Percentiles rank a stretch among this genome's conserved stretches.
Evolutionary conservation across 345 rosid species (phyloP).

Genomic region (Citrus australasica): DNA sequence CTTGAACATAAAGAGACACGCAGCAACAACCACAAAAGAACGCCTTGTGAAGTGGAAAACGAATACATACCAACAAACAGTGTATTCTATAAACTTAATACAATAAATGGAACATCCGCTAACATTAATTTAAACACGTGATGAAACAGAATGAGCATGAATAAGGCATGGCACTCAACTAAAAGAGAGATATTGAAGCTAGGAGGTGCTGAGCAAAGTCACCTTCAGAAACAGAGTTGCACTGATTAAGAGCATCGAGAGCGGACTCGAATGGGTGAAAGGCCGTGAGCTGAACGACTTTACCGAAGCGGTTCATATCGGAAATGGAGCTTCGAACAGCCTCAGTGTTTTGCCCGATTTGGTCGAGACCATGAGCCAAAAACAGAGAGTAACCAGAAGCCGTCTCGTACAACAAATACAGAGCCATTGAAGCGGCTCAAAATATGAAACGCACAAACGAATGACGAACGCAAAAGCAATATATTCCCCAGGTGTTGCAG

Average conservation of each 20-base stretch:
- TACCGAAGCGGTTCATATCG: constrained; percentile 72
- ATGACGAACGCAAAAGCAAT: background rate
- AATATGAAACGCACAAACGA: background rate
- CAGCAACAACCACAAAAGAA: background rate
- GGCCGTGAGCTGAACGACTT: constrained; percentile 71
- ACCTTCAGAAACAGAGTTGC: constrained; percentile 90
- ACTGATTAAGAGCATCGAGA: constrained; percentile 71
- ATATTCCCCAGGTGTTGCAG: background rate
- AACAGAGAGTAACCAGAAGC: constrained; percentile 69
- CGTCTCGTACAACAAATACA: constrained; percentile 57
- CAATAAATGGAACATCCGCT: background rate
- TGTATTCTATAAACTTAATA: background rate
- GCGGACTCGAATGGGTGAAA: constrained; percentile 66
- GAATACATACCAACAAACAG: background rate
- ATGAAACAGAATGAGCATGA: background rate
- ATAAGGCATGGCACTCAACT: background rate
- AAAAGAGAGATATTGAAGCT: background rate
- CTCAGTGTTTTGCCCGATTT: constrained; percentile 79
- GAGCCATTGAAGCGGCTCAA: constrained; percentile 44
- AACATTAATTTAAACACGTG: background rate
- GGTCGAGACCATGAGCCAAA: constrained; percentile 60
- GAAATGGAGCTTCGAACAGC: constrained; percentile 71
- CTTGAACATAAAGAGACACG: too few species aligned
- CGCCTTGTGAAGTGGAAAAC: too few species aligned
- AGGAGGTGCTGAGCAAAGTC: constrained; percentile 11